These are phyloP conservation scores for Ophiostoma pallidulum DNA, from an alignment of 2,329 filamentous ascomycete species.

Conservation along the genomic window DNA sequence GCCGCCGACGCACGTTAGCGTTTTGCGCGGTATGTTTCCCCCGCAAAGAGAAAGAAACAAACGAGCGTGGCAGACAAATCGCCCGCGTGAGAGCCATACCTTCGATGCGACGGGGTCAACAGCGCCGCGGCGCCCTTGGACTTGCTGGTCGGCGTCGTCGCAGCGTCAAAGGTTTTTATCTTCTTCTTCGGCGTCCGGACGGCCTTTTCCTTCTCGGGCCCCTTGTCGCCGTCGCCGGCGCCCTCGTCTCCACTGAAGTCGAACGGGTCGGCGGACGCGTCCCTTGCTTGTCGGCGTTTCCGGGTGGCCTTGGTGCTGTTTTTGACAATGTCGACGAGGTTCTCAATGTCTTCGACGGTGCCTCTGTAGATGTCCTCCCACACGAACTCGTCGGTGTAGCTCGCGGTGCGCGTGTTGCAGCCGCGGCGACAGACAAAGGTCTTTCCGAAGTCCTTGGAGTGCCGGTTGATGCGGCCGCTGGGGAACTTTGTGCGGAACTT, in stretches of 20 bases:
- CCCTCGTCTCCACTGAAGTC: slow-evolving; percentile 18
- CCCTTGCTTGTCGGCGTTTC: slow-evolving; percentile 29
- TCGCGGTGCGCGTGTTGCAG: slow-evolving; percentile 79
- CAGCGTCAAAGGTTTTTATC: slow-evolving; percentile 23
- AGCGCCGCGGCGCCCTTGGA: slow-evolving; percentile 34
- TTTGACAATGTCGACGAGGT: slow-evolving; percentile 58
- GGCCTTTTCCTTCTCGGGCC: no score
- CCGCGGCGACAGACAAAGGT: slow-evolving; percentile 83
- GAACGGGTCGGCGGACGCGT: slow-evolving; percentile 23
- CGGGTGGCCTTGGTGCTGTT: slow-evolving; percentile 63
- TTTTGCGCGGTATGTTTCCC: no score
- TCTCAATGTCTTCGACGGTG: slow-evolving; percentile 53
- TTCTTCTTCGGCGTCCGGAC: slow-evolving; percentile 27
- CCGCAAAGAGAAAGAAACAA: no score
- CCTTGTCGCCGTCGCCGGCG: slow-evolving; percentile 26
- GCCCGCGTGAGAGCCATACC: slow-evolving; percentile 25
- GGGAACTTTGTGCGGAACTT: slow-evolving; percentile 63
- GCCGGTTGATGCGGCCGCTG: slow-evolving; percentile 62
- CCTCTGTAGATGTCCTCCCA: slow-evolving; percentile 80
- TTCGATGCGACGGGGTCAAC: slow-evolving; percentile 33
- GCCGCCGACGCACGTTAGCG: no score
- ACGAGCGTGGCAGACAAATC: no score
- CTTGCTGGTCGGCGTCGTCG: slow-evolving; percentile 47
- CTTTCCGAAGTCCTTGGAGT: slow-evolving; percentile 68
- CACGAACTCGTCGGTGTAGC: slow-evolving; percentile 82